Evolutionary conservation across 177 flowering plant species (phyloP).

Genomic region (Vitis hybrid): DNA sequence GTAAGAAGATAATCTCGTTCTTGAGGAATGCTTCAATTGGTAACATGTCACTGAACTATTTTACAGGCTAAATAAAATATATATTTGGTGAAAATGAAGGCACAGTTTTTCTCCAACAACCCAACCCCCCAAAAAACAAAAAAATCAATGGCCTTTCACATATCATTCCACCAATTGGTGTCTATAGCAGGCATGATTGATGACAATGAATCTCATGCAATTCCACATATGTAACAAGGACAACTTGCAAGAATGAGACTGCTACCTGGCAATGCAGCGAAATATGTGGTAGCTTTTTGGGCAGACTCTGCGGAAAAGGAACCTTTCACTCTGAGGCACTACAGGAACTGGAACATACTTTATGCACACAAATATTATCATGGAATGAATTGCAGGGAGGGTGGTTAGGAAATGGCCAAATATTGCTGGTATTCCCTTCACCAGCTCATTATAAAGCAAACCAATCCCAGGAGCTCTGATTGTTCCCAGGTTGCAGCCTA

Average conservation of each 20-base stretch:
- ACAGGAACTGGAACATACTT: conserved; percentile 97
- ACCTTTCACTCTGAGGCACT: conserved; percentile 92
- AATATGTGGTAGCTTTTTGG: conserved; percentile 87
- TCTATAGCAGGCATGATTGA: not conserved
- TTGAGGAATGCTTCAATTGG: too few species aligned
- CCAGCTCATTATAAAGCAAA: conserved; percentile 89
- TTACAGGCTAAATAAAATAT: too few species aligned
- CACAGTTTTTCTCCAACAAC: too few species aligned
- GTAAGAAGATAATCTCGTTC: too few species aligned
- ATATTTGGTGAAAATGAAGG: too few species aligned
- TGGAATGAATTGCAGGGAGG: conserved; percentile 95
- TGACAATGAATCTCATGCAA: not conserved
- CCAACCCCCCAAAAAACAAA: too few species aligned
- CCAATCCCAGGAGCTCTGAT: conserved; percentile 98
- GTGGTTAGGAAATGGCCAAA: conserved; percentile 97
- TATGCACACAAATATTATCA: conserved; percentile 96
- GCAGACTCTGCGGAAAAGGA: conserved; percentile 90
- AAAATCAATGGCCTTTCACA: not conserved
- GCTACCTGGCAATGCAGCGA: conserved; percentile 96
- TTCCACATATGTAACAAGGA: not conserved
- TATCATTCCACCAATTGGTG: conserved; percentile 1
- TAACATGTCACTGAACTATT: too few species aligned
- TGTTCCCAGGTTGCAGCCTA: conserved; percentile 90
- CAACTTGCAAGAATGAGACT: conserved; percentile 7
- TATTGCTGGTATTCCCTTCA: conserved; percentile 90